Evolutionary conservation across 768 basidiomycete genomes (phyloP).

Genomic region (Hericium erinaceus): DNA sequence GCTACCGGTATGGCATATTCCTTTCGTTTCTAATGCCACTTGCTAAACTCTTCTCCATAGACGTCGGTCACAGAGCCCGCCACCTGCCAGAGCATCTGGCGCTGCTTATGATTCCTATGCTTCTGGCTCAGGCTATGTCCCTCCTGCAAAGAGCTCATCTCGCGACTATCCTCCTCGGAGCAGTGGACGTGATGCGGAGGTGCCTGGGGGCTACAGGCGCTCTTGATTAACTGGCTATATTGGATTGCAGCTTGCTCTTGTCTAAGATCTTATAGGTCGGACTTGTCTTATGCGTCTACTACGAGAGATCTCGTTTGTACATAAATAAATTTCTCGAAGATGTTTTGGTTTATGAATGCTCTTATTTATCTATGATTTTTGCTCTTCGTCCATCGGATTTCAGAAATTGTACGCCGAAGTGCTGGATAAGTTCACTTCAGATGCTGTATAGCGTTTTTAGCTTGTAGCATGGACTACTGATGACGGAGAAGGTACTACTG

Average conservation of each 20-base stretch:
- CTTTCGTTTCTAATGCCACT: not conserved
- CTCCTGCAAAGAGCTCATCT: slow-evolving; percentile 13
- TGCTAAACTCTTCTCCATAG: not conserved
- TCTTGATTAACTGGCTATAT: not conserved
- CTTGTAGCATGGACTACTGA: too few relatives aligned
- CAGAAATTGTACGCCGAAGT: too few relatives aligned
- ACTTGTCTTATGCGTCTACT: not conserved
- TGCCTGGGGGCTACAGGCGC: not conserved
- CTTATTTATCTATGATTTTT: too few relatives aligned
- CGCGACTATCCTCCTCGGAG: slow-evolving; percentile 14
- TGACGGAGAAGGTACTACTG: too few relatives aligned
- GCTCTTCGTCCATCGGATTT: too few relatives aligned
- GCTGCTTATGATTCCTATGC: slow-evolving; percentile 15
- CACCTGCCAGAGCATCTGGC: slow-evolving; percentile 6
- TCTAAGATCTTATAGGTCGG: not conserved
- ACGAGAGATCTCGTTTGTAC: not conserved
- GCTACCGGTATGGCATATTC: slow-evolving; percentile 3
- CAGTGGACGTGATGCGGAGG: slow-evolving; percentile 8
- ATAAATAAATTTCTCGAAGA: too few relatives aligned
- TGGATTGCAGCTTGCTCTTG: not conserved
- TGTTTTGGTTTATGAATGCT: too few relatives aligned
- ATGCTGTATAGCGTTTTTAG: too few relatives aligned
- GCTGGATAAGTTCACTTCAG: too few relatives aligned
- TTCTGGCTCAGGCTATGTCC: slow-evolving; percentile 11
- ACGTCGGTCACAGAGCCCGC: slow-evolving; percentile 18